phyloP scores from a whole-genome alignment of 345 rosid genomes.

The Mercurialis annua region DNA sequence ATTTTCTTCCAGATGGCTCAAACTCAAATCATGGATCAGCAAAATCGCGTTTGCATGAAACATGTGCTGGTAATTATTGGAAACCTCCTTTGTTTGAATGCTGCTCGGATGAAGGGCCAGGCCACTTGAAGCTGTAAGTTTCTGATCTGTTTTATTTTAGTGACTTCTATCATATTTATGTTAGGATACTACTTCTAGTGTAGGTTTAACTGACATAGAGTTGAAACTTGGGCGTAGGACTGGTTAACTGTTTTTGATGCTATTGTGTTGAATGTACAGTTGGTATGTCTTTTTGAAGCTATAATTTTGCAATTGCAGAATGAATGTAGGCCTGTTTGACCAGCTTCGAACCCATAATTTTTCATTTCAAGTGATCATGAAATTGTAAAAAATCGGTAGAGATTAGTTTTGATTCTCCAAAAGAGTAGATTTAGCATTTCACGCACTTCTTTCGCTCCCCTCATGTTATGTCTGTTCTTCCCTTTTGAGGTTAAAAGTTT shows the following conservation, averaged over 20 bases:
- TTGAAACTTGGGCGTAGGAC: not conserved
- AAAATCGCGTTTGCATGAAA: constrained; percentile 55
- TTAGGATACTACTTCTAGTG: not conserved
- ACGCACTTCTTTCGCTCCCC: not conserved
- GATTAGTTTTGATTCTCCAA: not conserved
- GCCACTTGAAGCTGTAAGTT: constrained; percentile 73
- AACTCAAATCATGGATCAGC: constrained; percentile 38
- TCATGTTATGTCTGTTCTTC: not conserved
- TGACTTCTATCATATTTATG: not conserved
- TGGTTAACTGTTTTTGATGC: not conserved
- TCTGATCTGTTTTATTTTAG: not conserved
- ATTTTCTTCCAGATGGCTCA: constrained; percentile 36
- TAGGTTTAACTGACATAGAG: not conserved
- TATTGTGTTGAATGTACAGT: not conserved
- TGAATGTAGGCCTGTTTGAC: not conserved
- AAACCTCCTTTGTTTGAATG: constrained; percentile 66
- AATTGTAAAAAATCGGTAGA: not conserved
- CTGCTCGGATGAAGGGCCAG: constrained; percentile 65
- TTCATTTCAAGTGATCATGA: not conserved
- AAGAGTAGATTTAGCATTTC: not conserved
- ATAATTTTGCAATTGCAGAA: not conserved
- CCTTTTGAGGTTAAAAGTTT: no score
- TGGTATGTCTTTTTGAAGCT: not conserved
- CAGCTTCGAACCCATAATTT: no score
- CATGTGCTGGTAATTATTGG: constrained; percentile 68